Conservation (phyloP, 345 rosid genomes). For the Cardamine resedifolia region DNA sequence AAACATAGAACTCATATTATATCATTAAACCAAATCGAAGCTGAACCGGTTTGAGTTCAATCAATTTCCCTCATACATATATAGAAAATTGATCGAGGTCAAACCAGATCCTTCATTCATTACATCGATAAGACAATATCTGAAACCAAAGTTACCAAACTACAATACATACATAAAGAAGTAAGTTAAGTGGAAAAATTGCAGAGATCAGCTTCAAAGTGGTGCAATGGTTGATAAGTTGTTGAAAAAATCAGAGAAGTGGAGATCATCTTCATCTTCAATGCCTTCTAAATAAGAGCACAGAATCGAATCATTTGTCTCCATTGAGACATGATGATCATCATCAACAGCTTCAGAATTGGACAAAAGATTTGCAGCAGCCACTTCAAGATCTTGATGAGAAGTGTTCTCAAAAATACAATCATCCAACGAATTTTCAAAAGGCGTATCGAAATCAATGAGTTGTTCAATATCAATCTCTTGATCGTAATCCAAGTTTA, state of each 20-base stretch:
- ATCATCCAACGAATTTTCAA: not conserved
- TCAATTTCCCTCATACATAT: not conserved
- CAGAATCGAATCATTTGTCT: not conserved
- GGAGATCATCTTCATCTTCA: not conserved
- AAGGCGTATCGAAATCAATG: not conserved
- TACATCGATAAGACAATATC: not conserved
- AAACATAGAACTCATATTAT: not conserved
- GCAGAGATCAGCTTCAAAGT: not conserved
- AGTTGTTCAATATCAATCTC: not conserved
- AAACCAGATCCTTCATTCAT: not conserved
- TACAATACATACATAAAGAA: not conserved
- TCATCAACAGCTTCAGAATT: not conserved
- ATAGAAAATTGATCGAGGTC: not conserved
- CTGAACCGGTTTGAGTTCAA: not conserved
- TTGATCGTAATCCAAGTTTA: not conserved
- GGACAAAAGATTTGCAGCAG: too few relatives aligned
- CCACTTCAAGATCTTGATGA: not conserved
- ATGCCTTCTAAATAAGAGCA: not conserved
- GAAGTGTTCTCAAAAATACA: not conserved
- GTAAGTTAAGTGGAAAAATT: not conserved
- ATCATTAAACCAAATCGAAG: not conserved
- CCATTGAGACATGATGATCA: not conserved
- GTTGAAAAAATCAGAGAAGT: not conserved
- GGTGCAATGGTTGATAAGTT: not conserved
- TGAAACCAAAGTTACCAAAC: not conserved